These are phyloP conservation scores for Hygrophila difformis DNA, from an alignment of 257 asterid species.

Conservation along the genomic window DNA sequence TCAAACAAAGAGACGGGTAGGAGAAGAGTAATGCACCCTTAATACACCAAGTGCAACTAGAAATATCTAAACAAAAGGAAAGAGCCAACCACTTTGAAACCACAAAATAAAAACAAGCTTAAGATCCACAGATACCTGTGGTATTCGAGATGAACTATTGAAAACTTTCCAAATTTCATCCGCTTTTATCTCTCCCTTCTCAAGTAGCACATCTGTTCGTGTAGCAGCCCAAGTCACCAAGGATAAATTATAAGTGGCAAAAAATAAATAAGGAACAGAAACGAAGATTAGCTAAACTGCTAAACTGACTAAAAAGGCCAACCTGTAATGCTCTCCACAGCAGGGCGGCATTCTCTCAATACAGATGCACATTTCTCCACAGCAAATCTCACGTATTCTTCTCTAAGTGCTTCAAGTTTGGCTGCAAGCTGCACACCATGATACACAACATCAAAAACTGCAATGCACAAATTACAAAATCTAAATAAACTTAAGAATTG, in stretches of 20 bases:
- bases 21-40: conserved; percentile 1
- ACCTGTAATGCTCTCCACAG: conserved; percentile 92
- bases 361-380: conserved; percentile 72
- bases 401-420: conserved; percentile 90
- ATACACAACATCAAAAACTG: conserved; percentile 1
- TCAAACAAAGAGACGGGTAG: background rate
- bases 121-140: conserved; percentile 66
- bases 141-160: conserved; percentile 48
- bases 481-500: conserved; percentile 10
- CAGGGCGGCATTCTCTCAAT: conserved; percentile 54
- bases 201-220: conserved; percentile 71
- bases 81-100: conserved; percentile 1
- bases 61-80: conserved; percentile 3
- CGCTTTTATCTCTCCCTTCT: conserved; percentile 79
- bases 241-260: conserved; percentile 11
- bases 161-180: conserved; percentile 79
- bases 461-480: conserved; percentile 2
- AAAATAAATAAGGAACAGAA: conserved; percentile 11
- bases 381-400: conserved; percentile 84
- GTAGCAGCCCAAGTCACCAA: conserved; percentile 24
- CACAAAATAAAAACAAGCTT: background rate
- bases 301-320: conserved; percentile 14
- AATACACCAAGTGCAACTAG: background rate
- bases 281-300: conserved; percentile 12
- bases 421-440: conserved; percentile 61